Base-by-base conservation (phyloP, 805 yeast species). In the Jamesozyma gamospora region DNA sequence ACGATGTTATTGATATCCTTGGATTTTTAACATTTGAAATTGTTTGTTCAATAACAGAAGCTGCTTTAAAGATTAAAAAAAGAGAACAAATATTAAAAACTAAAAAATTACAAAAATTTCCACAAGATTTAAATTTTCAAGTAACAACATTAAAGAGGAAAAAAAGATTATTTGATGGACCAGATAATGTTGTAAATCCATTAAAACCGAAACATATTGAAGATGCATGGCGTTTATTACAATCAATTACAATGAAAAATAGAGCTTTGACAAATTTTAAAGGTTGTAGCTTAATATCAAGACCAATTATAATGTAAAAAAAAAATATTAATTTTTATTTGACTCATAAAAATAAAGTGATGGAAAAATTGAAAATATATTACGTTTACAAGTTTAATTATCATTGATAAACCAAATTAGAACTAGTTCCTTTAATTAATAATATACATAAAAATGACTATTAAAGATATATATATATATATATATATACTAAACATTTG, bases 11-110 rank as follows among this genome's bases (percentile, higher is more conserved):
- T 48, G 98, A 92, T 66, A 92, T 90, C 29, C 65, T 92, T 27
- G 98, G 98, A 21, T 92, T 92, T 55, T 63, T 92, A 40, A 92
- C 98, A 1, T 92, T 92, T 66, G 98, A 92, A 60, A 87, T 90
- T 59, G 98, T 92, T 3, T 94, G 97, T 53, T 79, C 90, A 8
- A 63, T 92, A 37, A 92, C 98, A 0, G 97, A 90, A 62, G 83
- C 80, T 51, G 97, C 97, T 1, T 69, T 90, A 58, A 74, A 72
- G 42, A 79, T 92, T 27, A 87, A 88, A 50, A 74, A 72, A 39
- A 70, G 75, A 19, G 87, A 84, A 53, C 80, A 79, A 42, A 61
- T 63, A 34, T 55, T 77, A 34, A 63, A 59, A 31, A 60, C 63
- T 37, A 53, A 55, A 38, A 63, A 64, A 41, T 52, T 56, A 18